These are phyloP conservation scores for Syzygium grande DNA, from an alignment of 345 rosid species.

Conservation along the genomic window DNA sequence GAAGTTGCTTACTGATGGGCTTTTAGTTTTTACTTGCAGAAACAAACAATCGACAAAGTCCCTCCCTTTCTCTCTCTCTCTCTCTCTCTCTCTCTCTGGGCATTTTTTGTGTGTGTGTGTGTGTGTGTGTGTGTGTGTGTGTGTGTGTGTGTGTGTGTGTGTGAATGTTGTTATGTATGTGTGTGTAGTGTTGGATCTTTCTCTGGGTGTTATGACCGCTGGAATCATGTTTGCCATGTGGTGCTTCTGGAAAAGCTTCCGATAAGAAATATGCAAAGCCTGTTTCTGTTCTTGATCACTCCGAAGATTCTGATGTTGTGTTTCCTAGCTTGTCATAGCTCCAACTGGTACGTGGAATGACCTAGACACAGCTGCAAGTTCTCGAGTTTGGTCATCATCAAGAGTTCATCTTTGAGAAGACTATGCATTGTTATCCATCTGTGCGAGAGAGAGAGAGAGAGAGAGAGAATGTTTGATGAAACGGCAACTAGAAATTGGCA, in stretches of 20 bases:
- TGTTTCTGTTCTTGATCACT: background rate
- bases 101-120: no score
- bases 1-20: background rate
- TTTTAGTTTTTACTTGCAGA: background rate
- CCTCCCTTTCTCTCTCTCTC: background rate
- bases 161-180: background rate
- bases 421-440: background rate
- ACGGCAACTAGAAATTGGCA: background rate
- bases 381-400: background rate
- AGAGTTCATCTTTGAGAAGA: background rate
- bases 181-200: background rate
- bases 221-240: background rate
- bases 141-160: background rate
- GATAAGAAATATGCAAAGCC: background rate
- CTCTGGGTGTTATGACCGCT: background rate
- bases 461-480: background rate
- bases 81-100: rapidly evolving
- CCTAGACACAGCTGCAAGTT: background rate
- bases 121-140: no score
- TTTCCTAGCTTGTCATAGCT: background rate
- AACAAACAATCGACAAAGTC: background rate
- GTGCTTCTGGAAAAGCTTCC: background rate
- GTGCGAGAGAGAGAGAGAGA: background rate
- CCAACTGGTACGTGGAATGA: background rate
- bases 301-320: background rate